Base-by-base conservation (phyloP, 306 rosid species). In the Corylus avellana region DNA sequence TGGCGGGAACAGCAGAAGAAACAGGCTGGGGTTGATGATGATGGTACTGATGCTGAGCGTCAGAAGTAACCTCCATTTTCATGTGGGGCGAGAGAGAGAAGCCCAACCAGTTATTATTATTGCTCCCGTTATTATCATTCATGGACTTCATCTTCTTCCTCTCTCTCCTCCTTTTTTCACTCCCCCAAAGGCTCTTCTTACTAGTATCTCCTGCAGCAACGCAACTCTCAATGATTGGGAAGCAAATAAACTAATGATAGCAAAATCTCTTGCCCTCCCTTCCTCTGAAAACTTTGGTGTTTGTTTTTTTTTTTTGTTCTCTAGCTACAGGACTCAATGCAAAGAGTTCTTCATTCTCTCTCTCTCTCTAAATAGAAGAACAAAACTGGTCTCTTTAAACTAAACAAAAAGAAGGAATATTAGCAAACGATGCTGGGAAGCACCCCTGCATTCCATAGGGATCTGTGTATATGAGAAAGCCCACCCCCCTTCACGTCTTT, bases 381-480 rank as follows among this genome's bases (percentile, higher is more conserved):
- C 76, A 87, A 85, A 69, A 58, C 77, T 77, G 91, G 86, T 91
- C 90, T 89, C 91, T 90, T 90, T 83, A 88, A 92, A 89, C 91
- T 82, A 82, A 91, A 76, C 96, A 96, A 93, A 90, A 85, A 78
- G 96, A 95, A 93, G 87, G 96, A 88, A 83, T 78, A 69, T 76
- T 81, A 86, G 88, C 84, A 68, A 87, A 86, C 86, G 72, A 84
- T 81, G 88, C 75, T 79, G 89, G 81, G 88, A 86, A 82, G 87
- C 93, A 88, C 89, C 86, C 93, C 88, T 80, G 87, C 86, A 91
- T 88, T 88, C 89, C 94, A 91, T 95, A 83, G 98, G 98, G 98
- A 95, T 95, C 98, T 90, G 98, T 93, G 99, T 84, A 78, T 72
- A 50, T 77, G 85, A 85, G 90, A 88, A 87, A 87, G 82, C 86